Base-by-base conservation (phyloP, 2,329 filamentous ascomycete species). In the Didymella pinodella region DNA sequence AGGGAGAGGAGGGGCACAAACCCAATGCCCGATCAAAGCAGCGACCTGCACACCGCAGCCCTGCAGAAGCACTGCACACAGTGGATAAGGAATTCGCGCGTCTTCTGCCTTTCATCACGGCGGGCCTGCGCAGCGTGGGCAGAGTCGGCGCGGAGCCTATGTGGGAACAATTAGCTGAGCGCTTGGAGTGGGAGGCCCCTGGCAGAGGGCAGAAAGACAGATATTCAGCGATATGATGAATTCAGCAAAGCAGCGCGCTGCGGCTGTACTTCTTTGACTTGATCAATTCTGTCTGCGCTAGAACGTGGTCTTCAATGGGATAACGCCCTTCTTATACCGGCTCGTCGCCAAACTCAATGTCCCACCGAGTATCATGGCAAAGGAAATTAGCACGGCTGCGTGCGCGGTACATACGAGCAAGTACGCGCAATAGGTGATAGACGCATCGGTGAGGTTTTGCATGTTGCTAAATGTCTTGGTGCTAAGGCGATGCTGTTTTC, bases 101-200 rank as follows among this genome's bases (percentile, higher is more conserved):
- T 43, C 81, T 90, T 47, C 70, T 93, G 28, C 80, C 84, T 0
- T 96, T 96, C 73, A 82, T 95, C 14, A 84, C 84, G 2, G 87
- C 88, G 48, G 92, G 91, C 0, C 73, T 97, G 63, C 86, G 89
- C 53, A 89, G 90, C 10, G 86, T 95, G 10, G 88, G 91, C 48
- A 85, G 93, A 66, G 90, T 89, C 32, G 89, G 90, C 47, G 87
- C 87, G 28, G 87, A 91, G 77, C 83, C 69, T 71, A 85, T 88
- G 72, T 94, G 93, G 90, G 91, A 95, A 76, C 86, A 90, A 59
- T 74, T 97, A 60, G 92, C 90, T 0, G 92, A 96, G 75, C 90
- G 90, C 80, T 76, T 96, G 44, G 90, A 93, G 67, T 82, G 82
- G 70, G 79, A 71, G 49, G 64, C 59, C 36, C 32, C 32, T 4